Evolutionary conservation across 2,329 filamentous ascomycete species (phyloP), one percentile per base, ranked within the genome.

Genomic region (Tricladium varicosporioides): DNA sequence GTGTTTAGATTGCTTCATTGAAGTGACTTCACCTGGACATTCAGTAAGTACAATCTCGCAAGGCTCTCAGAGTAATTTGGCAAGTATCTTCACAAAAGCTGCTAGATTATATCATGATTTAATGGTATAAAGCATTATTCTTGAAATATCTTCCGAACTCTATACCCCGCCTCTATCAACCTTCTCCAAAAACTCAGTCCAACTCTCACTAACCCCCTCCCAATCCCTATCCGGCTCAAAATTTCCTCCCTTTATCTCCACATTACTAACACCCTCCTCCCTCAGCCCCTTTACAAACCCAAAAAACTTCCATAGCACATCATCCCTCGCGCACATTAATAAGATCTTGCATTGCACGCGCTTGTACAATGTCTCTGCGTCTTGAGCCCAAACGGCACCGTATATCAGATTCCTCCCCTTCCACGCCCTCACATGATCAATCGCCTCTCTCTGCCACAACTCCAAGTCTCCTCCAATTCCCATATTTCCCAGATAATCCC

Each of bases 381-480:
- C 50, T 36, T 53, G 55, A 5, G 14, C 50, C 50, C 55, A 57
- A 5, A 50, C 50, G 1, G 55, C 50, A 4, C 45, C 55, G 15
- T 57, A 57, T 8, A 57, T 54, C 40, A 46, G 33, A 47, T 36
- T 54, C 15, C 46, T 22, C 16, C 50, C 50, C 15, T 53, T 52
- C 56, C 51, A 58, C 45, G 46, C 51, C 9, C 56, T 18, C 11
- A 54, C 36, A 53, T 58, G 51, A 54, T 58, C 46, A 14, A 58
- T n/a, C 36, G 44, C 46, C 16, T 58, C 51, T 40, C 51, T 19
- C 18, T 58, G 56, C 42, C 19, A 40, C 32, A 58, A 18, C 1
- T 32, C 42, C 14, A 58, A 9, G 27, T 53, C 15, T 5, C 43
- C 18, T 10, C 42, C 56, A 5, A 45, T 31, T 3, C 46, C 46